Evolutionary conservation across 2,329 filamentous ascomycete species (phyloP).

Genomic region (Pseudopyrenochaeta lycopersici): DNA sequence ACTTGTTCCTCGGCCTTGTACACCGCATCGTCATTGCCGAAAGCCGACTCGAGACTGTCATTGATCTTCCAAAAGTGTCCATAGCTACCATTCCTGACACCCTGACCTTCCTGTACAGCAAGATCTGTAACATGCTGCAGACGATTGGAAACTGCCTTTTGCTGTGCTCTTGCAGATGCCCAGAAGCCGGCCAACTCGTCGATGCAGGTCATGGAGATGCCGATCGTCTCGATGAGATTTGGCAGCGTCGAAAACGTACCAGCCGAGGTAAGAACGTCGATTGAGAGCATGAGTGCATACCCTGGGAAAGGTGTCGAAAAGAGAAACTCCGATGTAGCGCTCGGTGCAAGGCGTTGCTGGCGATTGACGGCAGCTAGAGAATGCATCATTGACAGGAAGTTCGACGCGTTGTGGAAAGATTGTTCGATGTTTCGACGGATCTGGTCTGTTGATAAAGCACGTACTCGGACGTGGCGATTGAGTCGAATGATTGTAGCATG

Average conservation of each 20-base stretch:
- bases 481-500: slow-evolving; percentile 71
- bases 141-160: slow-evolving; percentile 59
- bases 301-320: slow-evolving; percentile 67
- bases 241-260: slow-evolving; percentile 55
- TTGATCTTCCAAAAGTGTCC: slow-evolving; percentile 48
- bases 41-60: slow-evolving; percentile 52
- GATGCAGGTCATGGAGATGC: slow-evolving; percentile 63
- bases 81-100: slow-evolving; percentile 33
- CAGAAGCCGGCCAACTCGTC: slow-evolving; percentile 67
- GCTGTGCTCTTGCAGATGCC: slow-evolving; percentile 65
- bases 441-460: slow-evolving; percentile 36
- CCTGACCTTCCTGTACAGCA: slow-evolving; percentile 46
- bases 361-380: slow-evolving; percentile 35
- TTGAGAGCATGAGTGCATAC: slow-evolving; percentile 69
- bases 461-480: slow-evolving; percentile 63
- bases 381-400: slow-evolving; percentile 46
- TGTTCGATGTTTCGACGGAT: slow-evolving; percentile 43
- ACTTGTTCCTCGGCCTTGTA: slow-evolving; percentile 48
- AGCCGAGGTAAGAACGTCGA: slow-evolving; percentile 72
- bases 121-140: slow-evolving; percentile 56
- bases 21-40: slow-evolving; percentile 55
- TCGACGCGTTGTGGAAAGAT: slow-evolving; percentile 37
- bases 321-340: slow-evolving; percentile 38
- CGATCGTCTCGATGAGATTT: slow-evolving; percentile 64
- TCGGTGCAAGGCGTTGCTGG: slow-evolving; percentile 37